A percentile compares a stretch with the other conserved stretches of the same genome.
Evolutionary conservation across 2,329 filamentous ascomycete species (phyloP).

Genomic region (Fusarium caatingaense): DNA sequence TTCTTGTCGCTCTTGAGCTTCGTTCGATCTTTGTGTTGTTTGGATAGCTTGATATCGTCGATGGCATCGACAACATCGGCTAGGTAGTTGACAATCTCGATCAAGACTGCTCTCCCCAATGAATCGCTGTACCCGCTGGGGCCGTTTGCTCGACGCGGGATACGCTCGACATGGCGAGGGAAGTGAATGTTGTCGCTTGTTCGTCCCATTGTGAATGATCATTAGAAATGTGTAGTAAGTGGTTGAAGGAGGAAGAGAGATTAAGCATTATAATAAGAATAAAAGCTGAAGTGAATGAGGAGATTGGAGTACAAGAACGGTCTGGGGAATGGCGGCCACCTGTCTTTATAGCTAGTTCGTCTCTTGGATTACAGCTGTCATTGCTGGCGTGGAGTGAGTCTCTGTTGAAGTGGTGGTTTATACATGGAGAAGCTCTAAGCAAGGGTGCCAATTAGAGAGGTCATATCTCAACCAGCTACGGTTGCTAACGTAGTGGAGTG

Average conservation of each 20-base stretch:
- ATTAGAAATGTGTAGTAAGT: constrained; percentile 8
- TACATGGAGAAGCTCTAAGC: constrained; percentile 25
- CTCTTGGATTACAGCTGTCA: constrained; percentile 1
- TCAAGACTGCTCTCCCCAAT: constrained; percentile 33
- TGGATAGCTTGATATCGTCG: constrained; percentile 33
- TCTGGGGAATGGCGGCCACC: neutral
- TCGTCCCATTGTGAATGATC: constrained; percentile 29
- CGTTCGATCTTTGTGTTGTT: constrained; percentile 20
- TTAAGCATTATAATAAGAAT: constrained; percentile 18
- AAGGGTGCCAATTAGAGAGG: constrained; percentile 20
- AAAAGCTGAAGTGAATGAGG: neutral
- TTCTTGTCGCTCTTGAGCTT: constrained; percentile 31
- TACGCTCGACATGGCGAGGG: constrained; percentile 30
- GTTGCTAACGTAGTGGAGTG: constrained; percentile 19
- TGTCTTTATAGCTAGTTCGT: constrained; percentile 15
- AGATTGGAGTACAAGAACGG: neutral
- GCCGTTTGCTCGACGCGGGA: constrained; percentile 27
- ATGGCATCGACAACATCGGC: constrained; percentile 33
- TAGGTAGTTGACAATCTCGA: constrained; percentile 36
- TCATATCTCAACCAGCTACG: constrained; percentile 21
- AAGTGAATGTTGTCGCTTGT: constrained; percentile 35
- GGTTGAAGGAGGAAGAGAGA: neutral
- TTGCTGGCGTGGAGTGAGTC: constrained; percentile 3
- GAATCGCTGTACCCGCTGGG: constrained; percentile 26
- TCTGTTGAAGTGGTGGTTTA: constrained; percentile 24